Evolutionary conservation across 2,329 filamentous ascomycete species (phyloP).

Genomic region (Didymella arachidicola): DNA sequence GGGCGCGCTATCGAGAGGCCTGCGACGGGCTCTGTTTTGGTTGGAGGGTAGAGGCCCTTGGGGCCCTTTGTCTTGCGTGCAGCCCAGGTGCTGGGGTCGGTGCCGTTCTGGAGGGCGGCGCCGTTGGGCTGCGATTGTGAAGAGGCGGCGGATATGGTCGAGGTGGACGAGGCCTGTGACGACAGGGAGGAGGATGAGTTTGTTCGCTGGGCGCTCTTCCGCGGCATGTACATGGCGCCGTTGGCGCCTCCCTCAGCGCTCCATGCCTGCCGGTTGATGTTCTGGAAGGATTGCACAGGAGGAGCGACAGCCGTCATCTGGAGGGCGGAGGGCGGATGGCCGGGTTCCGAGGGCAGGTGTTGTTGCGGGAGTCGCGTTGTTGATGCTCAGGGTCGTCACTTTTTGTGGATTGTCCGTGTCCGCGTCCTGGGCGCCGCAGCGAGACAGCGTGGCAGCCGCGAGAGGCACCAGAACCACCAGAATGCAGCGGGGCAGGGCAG

Average conservation of each 20-base stretch:
- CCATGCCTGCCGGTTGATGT: conserved; percentile 68
- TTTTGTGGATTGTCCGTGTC: conserved; percentile 38
- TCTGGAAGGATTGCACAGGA: conserved; percentile 67
- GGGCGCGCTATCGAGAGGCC: conserved; percentile 68
- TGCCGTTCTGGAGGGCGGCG: conserved; percentile 51
- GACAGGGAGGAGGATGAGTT: conserved; percentile 89
- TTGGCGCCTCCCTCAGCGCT: conserved; percentile 66
- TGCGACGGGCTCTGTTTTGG: conserved; percentile 71
- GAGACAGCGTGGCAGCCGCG: conserved; percentile 39
- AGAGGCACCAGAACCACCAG: conserved; percentile 28
- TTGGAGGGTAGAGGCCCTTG: conserved; percentile 68
- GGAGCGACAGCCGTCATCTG: conserved; percentile 72
- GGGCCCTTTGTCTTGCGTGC: conserved; percentile 59
- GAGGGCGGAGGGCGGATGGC: conserved; percentile 34
- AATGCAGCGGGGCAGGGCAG: conserved; percentile 28
- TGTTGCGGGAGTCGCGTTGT: conserved; percentile 22
- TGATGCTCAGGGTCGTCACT: conserved; percentile 34
- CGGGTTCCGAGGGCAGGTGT: conserved; percentile 25
- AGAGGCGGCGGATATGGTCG: conserved; percentile 69
- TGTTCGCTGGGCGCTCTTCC: conserved; percentile 82
- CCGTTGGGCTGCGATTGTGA: conserved; percentile 66
- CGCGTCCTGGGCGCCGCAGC: conserved; percentile 38
- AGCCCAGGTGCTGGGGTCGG: conserved; percentile 50
- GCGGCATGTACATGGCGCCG: conserved; percentile 83
- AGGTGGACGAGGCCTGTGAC: conserved; percentile 68